Evolutionary conservation across 1,139 yeast species (phyloP), one percentile per base, ranked within the genome.

Genomic region (Saccharomycopsis crataegensis): DNA sequence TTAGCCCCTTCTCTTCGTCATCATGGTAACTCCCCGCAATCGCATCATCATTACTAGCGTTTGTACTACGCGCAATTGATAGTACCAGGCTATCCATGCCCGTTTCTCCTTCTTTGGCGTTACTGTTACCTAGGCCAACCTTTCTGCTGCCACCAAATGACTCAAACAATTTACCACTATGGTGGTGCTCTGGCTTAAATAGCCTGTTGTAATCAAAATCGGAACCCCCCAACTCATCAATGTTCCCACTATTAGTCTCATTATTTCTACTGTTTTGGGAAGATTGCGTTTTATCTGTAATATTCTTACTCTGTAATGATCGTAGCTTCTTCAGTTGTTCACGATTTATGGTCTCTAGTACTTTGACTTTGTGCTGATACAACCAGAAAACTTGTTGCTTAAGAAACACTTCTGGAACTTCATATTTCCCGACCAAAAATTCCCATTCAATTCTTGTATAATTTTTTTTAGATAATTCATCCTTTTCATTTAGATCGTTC

Each of bases 351-450:
- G 11, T 40, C n/a, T 36, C 17, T n/a, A 41, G 17, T 33, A 48
- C 40, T 7, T 45, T 37, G 9, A 51, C 32, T 22, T 49, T 31
- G 17, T 49, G 43, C 22, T 43, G 46, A 36, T 54, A 56, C 9
- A 49, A n/a, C 53, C 55, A 55, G 16, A 51, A 48, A n/a, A 51
- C 55, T 37, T 54, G 56, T 41, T 55, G 56, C 32, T 53, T 40
- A 11, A 55, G 37, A 48, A 55, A 55, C 22, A 17, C 37, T 1
- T 43, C 16, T n/a, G 55, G 49, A 9, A 38, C 57, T 12, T 33
- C n/a, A 38, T 44, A 53, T 31, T 34, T 32, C 8, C 14, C 8
- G n/a, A n/a, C 8, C 12, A 55, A 34, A 8, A 11, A 31, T 7
- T 53, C 28, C 57, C 57, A 55, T 43, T 54, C 50, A n/a, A 54